A percentile compares a stretch with the other conserved stretches of the same genome.
phyloP scores from a whole-genome alignment of 2,329 filamentous ascomycete species.

The Zymoseptoria tritici region DNA sequence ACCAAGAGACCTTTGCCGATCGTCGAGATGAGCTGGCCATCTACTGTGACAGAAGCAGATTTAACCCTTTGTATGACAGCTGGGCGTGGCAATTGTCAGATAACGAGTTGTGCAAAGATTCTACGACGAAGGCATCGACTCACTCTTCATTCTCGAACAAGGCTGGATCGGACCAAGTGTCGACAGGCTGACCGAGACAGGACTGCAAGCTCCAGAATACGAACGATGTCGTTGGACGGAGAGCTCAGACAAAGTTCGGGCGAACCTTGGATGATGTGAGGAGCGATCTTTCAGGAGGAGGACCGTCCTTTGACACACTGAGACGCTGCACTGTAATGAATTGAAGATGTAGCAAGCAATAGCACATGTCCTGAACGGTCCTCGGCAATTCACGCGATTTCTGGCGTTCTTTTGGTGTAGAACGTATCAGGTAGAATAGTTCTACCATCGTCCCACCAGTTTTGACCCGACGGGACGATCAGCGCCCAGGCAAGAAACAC shows the following conservation, averaged over 20 bases:
- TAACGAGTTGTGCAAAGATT: background rate
- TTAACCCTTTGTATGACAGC: constrained; percentile 90
- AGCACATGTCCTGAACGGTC: too few species aligned
- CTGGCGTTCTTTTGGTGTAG: too few species aligned
- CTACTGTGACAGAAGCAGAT: constrained; percentile 91
- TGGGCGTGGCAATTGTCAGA: constrained; percentile 37
- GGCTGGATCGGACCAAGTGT: background rate
- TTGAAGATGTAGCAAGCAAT: too few species aligned
- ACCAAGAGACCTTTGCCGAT: constrained; percentile 88
- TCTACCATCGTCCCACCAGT: background rate
- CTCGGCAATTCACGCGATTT: too few species aligned
- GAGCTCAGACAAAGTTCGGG: background rate
- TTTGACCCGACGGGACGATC: background rate
- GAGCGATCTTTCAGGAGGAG: background rate
- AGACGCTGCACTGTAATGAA: too few species aligned
- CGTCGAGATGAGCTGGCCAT: constrained; percentile 79
- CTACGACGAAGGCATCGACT: constrained; percentile 7
- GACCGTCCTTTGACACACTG: background rate
- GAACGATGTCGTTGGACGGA: background rate
- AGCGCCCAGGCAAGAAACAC: background rate
- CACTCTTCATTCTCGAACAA: constrained; percentile 36
- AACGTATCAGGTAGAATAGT: too few species aligned
- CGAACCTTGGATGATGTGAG: background rate
- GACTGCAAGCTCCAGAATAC: background rate
- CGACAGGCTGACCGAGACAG: background rate